Conservation (phyloP, 2,329 filamentous ascomycete genomes). For the Dactylonectria macrodidyma region DNA sequence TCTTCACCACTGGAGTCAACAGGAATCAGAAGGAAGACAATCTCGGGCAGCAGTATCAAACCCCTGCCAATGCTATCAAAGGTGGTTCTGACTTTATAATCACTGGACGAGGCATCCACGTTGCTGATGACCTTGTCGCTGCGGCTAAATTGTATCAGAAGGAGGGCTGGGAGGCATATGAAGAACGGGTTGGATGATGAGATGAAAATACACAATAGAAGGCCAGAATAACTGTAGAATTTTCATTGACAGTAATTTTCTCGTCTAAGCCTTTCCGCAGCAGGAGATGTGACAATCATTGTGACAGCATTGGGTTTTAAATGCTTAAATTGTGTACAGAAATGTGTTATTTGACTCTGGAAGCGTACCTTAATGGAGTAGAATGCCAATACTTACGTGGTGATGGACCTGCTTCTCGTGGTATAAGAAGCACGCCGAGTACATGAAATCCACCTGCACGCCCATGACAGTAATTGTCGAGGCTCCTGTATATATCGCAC, state of each 20-base stretch:
- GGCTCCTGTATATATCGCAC: too few species aligned
- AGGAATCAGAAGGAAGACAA: constrained; percentile 63
- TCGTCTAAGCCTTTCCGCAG: too few species aligned
- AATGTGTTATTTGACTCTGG: too few species aligned
- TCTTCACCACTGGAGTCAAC: constrained; percentile 71
- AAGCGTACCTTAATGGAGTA: too few species aligned
- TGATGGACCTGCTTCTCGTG: too few species aligned
- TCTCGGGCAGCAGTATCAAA: constrained; percentile 72
- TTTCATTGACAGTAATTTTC: not conserved
- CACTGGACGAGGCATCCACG: constrained; percentile 69
- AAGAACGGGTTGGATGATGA: constrained; percentile 17
- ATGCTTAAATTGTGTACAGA: too few species aligned
- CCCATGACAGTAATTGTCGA: too few species aligned
- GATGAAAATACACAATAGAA: not conserved
- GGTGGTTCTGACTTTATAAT: constrained; percentile 71
- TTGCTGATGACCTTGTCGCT: constrained; percentile 58
- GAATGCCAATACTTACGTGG: too few species aligned
- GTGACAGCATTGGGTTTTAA: too few species aligned
- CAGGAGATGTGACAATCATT: too few species aligned
- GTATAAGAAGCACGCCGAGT: too few species aligned
- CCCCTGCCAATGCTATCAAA: constrained; percentile 63
- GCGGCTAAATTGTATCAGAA: constrained; percentile 55
- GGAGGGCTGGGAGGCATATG: constrained; percentile 38
- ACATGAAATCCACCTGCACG: too few species aligned
- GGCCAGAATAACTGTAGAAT: not conserved